Evolutionary conservation across 1,139 yeast species (phyloP).

Genomic region (Yamadazyma kanchanaburiensis): DNA sequence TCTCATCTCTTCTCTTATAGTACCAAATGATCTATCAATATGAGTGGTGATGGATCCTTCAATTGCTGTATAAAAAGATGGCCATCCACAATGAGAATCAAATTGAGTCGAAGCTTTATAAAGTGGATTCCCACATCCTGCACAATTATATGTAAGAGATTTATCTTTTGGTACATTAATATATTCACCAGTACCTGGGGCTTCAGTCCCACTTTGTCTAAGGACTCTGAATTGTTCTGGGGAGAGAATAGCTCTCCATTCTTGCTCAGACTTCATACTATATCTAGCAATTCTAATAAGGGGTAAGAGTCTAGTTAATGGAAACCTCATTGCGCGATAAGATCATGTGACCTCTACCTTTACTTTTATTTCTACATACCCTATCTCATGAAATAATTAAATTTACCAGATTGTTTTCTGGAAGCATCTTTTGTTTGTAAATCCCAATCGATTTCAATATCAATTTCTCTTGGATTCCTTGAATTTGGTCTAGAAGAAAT

Average conservation of each 20-base stretch:
- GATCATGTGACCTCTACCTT: too few species aligned
- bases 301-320: too few species aligned
- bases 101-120: slow-evolving; percentile 81
- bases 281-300: too few species aligned
- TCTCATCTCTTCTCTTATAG: slow-evolving; percentile 82
- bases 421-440: slow-evolving; percentile 54
- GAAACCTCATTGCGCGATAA: not conserved
- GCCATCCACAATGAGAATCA: slow-evolving; percentile 96
- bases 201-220: slow-evolving; percentile 80
- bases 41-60: slow-evolving; percentile 70
- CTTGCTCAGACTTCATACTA: slow-evolving; percentile 34
- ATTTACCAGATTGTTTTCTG: slow-evolving; percentile 54
- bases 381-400: slow-evolving; percentile 66
- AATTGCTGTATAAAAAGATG: slow-evolving; percentile 86
- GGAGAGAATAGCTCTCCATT: slow-evolving; percentile 77
- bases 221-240: slow-evolving; percentile 80
- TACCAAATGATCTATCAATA: slow-evolving; percentile 65
- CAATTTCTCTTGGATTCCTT: slow-evolving; percentile 80
- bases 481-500: slow-evolving; percentile 76
- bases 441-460: slow-evolving; percentile 60
- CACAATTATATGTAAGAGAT: slow-evolving; percentile 75
- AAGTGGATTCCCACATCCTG: slow-evolving; percentile 77
- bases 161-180: slow-evolving; percentile 40
- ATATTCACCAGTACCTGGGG: slow-evolving; percentile 76
- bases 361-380: not conserved